Evolutionary conservation across 1,139 yeast genomes (phyloP).

Genomic region (Hyphopichia fennica): DNA sequence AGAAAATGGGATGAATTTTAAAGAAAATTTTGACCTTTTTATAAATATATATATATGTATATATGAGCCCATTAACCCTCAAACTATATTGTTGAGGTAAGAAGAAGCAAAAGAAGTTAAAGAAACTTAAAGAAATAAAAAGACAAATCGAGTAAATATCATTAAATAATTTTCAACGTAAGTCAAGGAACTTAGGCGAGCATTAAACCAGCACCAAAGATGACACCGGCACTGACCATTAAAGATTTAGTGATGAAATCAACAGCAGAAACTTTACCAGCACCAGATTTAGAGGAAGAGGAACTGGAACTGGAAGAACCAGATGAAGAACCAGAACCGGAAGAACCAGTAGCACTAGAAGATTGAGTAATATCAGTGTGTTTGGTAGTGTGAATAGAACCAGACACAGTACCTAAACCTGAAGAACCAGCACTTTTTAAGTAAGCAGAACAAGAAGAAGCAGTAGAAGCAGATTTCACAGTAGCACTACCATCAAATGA

Average conservation of each 20-base stretch:
- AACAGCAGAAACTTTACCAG: slow-evolving; percentile 9
- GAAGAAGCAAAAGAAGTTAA: background rate
- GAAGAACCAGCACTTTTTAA: slow-evolving; percentile 39
- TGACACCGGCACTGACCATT: slow-evolving; percentile 23
- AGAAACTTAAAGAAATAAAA: background rate
- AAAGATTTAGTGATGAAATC: slow-evolving; percentile 17
- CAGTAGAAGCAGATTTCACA: slow-evolving; percentile 38
- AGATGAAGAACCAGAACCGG: slow-evolving; percentile 20
- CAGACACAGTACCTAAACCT: slow-evolving; percentile 40
- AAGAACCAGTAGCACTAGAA: slow-evolving; percentile 25
- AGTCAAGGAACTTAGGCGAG: slow-evolving; percentile 11
- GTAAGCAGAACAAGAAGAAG: slow-evolving; percentile 53
- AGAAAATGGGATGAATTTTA: background rate
- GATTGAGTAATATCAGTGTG: slow-evolving; percentile 24
- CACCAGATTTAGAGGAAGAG: slow-evolving; percentile 11
- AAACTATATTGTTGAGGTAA: background rate
- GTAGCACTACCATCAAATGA: slow-evolving; percentile 44
- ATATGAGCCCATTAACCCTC: background rate
- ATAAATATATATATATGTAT: background rate
- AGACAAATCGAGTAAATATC: background rate
- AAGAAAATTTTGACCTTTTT: no score
- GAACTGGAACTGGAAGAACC: slow-evolving; percentile 19
- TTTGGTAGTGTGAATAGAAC: slow-evolving; percentile 24
- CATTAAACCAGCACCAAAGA: slow-evolving; percentile 5
- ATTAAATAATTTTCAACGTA: background rate